phyloP scores from a whole-genome alignment of 148 eudicot species.

The Bassia scoparia region DNA sequence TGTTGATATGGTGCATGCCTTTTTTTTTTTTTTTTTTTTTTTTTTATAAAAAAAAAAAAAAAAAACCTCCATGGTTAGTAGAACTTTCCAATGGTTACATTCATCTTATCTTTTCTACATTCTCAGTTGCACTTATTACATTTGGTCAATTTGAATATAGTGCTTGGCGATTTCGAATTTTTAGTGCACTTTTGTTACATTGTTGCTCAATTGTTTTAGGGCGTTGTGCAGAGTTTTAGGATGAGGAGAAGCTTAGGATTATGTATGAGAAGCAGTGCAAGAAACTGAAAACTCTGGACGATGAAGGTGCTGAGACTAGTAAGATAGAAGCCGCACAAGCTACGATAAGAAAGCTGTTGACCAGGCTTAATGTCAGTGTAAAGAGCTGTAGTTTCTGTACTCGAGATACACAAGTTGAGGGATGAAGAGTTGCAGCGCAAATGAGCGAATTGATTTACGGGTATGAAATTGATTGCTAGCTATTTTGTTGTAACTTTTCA shows the following conservation, averaged over 20 bases:
- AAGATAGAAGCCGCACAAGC: too few relatives aligned
- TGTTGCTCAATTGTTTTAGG: constrained; percentile 2
- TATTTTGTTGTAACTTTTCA: too few relatives aligned
- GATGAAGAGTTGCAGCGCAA: constrained; percentile 73
- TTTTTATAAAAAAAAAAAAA: too few relatives aligned
- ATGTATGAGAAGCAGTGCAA: constrained; percentile 76
- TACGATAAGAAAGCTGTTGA: too few relatives aligned
- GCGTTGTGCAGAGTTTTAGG: not conserved
- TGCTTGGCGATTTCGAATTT: not conserved
- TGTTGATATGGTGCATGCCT: too few relatives aligned
- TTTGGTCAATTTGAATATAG: not conserved
- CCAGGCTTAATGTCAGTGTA: too few relatives aligned
- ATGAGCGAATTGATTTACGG: too few relatives aligned
- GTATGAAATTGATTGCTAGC: too few relatives aligned
- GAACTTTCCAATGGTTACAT: not conserved
- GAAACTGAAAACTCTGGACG: constrained; percentile 59
- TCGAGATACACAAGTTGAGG: constrained; percentile 70
- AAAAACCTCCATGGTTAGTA: too few relatives aligned
- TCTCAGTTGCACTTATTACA: not conserved
- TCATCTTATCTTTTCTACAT: not conserved
- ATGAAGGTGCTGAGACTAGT: too few relatives aligned
- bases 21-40: too few relatives aligned
- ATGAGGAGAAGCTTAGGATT: too few relatives aligned
- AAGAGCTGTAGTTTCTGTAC: constrained; percentile 66
- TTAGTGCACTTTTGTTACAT: constrained; percentile 27